phyloP scores from a whole-genome alignment of 768 basidiomycete genomes.

The Thelephora ganbajun region DNA sequence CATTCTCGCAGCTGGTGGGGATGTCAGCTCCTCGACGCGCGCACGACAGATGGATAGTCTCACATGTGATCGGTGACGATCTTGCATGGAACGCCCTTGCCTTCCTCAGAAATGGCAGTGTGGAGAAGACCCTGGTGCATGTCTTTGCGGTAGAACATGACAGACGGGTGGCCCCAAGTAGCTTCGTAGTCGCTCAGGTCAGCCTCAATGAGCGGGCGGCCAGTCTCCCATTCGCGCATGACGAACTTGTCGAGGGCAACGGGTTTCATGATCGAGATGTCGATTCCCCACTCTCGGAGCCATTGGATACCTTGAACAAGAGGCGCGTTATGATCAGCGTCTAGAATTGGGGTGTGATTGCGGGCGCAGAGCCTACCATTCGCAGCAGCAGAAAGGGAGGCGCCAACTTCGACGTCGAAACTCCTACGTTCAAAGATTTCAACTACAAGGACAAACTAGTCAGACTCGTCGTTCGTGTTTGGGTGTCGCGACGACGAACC shows the following conservation, averaged over 20 bases:
- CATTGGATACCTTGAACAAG: slow-evolving; percentile 18
- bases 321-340: too few relatives aligned
- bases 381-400: slow-evolving; percentile 19
- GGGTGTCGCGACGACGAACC: slow-evolving; percentile 13
- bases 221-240: too few relatives aligned
- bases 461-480: not conserved
- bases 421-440: slow-evolving; percentile 16
- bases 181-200: slow-evolving; percentile 16
- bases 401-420: slow-evolving; percentile 23
- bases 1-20: slow-evolving; percentile 7
- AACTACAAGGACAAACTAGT: slow-evolving; percentile 7
- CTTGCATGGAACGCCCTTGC: slow-evolving; percentile 14
- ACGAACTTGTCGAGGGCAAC: too few relatives aligned
- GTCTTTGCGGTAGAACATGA: not conserved
- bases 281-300: slow-evolving; percentile 21
- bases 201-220: slow-evolving; percentile 17
- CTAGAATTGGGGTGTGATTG: too few relatives aligned
- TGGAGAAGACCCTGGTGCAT: slow-evolving; percentile 17
- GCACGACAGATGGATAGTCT: too few relatives aligned
- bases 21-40: not conserved
- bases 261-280: too few relatives aligned
- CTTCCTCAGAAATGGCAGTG: slow-evolving; percentile 13
- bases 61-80: slow-evolving; percentile 17
- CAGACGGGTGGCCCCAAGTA: too few relatives aligned
- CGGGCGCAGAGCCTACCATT: too few relatives aligned